Base-by-base conservation (phyloP, 2,329 filamentous ascomycete genomes). In the Calonectria pauciramosa region DNA sequence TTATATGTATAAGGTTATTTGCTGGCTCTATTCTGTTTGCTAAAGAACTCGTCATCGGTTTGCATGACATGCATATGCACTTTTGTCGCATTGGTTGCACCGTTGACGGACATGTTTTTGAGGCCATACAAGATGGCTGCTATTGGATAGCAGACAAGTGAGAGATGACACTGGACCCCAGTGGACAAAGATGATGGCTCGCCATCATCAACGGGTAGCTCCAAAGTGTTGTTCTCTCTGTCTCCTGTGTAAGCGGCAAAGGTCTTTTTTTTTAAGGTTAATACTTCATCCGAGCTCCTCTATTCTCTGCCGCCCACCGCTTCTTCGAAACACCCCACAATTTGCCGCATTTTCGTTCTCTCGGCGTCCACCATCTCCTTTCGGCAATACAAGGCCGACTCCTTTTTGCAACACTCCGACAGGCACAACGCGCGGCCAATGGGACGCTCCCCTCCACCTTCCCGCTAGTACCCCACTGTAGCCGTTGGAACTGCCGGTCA, bases 401-500 rank as follows among this genome's bases (percentile, higher is more conserved):
- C 38, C 16, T 14, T 30, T 30, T 23, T 30, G n/a, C 8, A 28
- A 54, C 23, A 6, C 16, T 20, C 8, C 34, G 18, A 32, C n/a
- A 23, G 14, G 23, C n/a, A 56, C 30, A 44, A 36, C 7, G 6
- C 49, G 38, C 30, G n/a, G 23, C 49, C 65, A 68, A 68, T 68
- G 20, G 34, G 30, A 26, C 5, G 32, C 6, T 16, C 16, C 11
- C 49, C 49, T 44, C 49, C 47, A 30, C 30, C 30, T 10, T n/a
- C 4, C 56, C 18, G 59, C 56, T 51, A 38, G 32, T 59, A 41
- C 38, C 20, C 41, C 20, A 30, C 41, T 36, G 51, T 41, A 30
- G 8, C 70, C 70, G 70, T 67, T 60, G 63, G 38, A 59, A 67
- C 47, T 63, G 51, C 70, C 70, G 68, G 59, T 28, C 68, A 23